These are phyloP conservation scores for Aspergillus baeticus DNA, from an alignment of 495 filamentous ascomycete genomes.

Conservation along the genomic window DNA sequence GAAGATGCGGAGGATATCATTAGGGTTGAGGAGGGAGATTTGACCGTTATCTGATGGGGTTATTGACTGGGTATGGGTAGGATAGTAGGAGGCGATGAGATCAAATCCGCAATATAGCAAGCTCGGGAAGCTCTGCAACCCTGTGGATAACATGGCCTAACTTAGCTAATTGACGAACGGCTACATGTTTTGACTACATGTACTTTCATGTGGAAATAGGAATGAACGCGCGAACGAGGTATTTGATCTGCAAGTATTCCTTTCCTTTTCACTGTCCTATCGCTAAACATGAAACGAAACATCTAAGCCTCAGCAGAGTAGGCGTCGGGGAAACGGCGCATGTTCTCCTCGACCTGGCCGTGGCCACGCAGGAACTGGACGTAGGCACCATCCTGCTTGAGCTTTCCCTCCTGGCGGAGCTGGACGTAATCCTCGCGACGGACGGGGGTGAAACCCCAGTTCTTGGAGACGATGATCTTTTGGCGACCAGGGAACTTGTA, in stretches of 20 bases:
- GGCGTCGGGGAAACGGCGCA: conserved; percentile 88
- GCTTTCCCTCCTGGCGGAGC: conserved; percentile 83
- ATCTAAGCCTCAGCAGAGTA: conserved; percentile 62
- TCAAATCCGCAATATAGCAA: no score
- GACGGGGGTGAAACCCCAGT: conserved; percentile 99
- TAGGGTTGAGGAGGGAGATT: neutral
- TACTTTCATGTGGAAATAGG: neutral
- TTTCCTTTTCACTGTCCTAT: conserved; percentile 12
- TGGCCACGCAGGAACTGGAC: conserved; percentile 96
- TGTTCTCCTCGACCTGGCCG: conserved; percentile 80
- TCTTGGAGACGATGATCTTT: conserved; percentile 99
- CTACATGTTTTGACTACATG: no score
- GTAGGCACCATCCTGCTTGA: conserved; percentile 96
- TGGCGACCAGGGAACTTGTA: conserved; percentile 99
- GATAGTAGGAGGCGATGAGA: neutral
- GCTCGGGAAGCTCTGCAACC: no score
- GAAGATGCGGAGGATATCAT: neutral
- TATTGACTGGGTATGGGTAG: neutral
- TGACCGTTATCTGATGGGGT: neutral
- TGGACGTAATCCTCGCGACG: conserved; percentile 94
- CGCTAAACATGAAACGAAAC: conserved; percentile 9
- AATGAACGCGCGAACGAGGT: conserved; percentile 3
- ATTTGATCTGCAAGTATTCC: conserved; percentile 9
- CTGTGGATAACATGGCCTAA: no score
- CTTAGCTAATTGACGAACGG: no score